Base-by-base conservation (phyloP, 1,139 yeast genomes). In the Hyphopichia wangnamkhiaoensis region DNA sequence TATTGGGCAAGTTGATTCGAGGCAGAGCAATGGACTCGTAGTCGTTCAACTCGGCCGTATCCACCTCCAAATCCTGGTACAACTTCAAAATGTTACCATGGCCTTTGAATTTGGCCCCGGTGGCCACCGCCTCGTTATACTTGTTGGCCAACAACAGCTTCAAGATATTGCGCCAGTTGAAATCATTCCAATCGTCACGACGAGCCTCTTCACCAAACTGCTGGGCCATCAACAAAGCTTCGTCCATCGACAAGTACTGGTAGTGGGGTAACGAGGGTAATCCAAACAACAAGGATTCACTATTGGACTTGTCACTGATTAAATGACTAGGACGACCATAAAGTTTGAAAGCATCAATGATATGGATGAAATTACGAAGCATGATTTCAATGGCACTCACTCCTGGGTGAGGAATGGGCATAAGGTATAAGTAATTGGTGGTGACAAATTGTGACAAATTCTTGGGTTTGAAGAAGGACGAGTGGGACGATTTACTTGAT, bases 201-300 rank as follows among this genome's bases (percentile, higher is more conserved):
- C 59, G 37, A 3, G 76, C 62, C 28, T 58, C 55, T 12, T 44
- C 52, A 19, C 68, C 50, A 45, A 65, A 61, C 21, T 58, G 43
- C 0, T 59, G 56, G 8, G 74, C 67, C 19, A 72, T 53, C 19
- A 56, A 59, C 20, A 50, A 53, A 0, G 77, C 66, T 29, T 72
- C 73, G 12, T 63, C 65, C 13, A 57, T 54, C 5, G 77, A 65
- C 45, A 79, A 53, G 49, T 76, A 79, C 46, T 74, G 71, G 37
- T 72, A 76, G 44, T 68, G 75, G 5, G 84, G 84, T 47, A 79
- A 68, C 32, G 79, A 74, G 1, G 84, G 84, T 44, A 79, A 65
- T 1, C 78, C 82, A 57, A 78, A 79, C 21, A 79, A 61, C 50
- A 79, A 55, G 3, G 80, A 74, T 5, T 59, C 53, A n/a, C 61